phyloP scores from a whole-genome alignment of 225 moss, liverwort and hornwort genomes.

The Polytrichum formosum region DNA sequence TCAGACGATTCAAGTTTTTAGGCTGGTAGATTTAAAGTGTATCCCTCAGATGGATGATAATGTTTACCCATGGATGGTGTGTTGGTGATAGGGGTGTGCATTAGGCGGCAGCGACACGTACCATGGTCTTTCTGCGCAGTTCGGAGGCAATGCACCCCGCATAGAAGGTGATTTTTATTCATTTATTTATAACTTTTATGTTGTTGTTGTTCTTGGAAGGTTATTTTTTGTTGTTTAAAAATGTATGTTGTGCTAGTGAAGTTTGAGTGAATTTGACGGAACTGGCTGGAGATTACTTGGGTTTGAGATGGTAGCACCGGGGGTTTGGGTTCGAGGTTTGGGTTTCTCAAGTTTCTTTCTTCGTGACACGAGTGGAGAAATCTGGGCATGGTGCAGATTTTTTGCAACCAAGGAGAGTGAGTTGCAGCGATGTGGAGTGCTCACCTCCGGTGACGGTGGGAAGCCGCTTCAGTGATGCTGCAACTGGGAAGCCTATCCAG shows the following conservation, averaged over 20 bases:
- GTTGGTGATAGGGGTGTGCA: neutral
- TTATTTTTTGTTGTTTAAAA: too few species aligned
- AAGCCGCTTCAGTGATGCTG: too few species aligned
- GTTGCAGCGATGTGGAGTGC: neutral
- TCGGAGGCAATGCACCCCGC: neutral
- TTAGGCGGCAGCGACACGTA: neutral
- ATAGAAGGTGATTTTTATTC: neutral
- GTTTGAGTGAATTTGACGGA: too few species aligned
- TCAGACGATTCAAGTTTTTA: neutral
- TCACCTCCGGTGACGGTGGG: neutral
- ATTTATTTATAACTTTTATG: neutral
- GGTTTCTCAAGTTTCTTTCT: too few species aligned
- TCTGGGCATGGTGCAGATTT: neutral
- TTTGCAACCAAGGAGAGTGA: conserved; percentile 1
- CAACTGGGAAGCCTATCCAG: too few species aligned
- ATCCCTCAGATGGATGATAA: too few species aligned
- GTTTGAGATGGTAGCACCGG: too few species aligned
- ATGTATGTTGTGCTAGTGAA: neutral
- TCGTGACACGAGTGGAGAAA: too few species aligned
- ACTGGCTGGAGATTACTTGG: too few species aligned
- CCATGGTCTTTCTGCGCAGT: neutral
- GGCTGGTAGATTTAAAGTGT: too few species aligned
- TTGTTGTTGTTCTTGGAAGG: neutral
- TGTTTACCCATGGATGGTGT: neutral
- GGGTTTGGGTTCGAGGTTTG: too few species aligned